These are phyloP conservation scores for Fraxinus dipetala DNA, from an alignment of 305 asterid genomes.

Conservation along the genomic window DNA sequence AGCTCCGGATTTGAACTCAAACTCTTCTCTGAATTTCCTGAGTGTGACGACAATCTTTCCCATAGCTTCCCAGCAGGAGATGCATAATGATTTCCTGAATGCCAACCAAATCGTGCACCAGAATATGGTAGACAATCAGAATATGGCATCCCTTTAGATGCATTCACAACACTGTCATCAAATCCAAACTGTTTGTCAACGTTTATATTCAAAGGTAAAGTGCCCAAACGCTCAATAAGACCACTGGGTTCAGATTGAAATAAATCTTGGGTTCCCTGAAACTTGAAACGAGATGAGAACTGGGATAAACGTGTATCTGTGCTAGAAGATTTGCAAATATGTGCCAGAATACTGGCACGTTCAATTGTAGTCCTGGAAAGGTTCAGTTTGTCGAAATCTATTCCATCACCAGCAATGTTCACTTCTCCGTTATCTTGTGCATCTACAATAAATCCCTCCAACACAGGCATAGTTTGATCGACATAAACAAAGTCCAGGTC, in stretches of 20 bases:
- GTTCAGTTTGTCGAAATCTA: constrained; percentile 47
- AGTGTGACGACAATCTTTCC: constrained; percentile 57
- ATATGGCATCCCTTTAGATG: constrained; percentile 40
- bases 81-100: constrained; percentile 35
- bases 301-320: constrained; percentile 42
- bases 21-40: constrained; percentile 73
- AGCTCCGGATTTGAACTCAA: constrained; percentile 81
- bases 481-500: constrained; percentile 37
- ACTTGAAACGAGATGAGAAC: constrained; percentile 50
- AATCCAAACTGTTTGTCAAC: constrained; percentile 33
- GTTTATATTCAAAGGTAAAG: constrained; percentile 37
- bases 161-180: constrained; percentile 33
- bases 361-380: constrained; percentile 57
- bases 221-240: constrained; percentile 50
- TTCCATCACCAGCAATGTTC: constrained; percentile 40
- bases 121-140: constrained; percentile 51
- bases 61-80: constrained; percentile 82
- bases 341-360: constrained; percentile 80
- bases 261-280: constrained; percentile 38
- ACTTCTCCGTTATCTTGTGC: constrained; percentile 39
- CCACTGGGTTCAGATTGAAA: constrained; percentile 59
- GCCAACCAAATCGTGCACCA: constrained; percentile 45
- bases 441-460: constrained; percentile 66
- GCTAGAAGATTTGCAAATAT: constrained; percentile 78
- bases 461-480: constrained; percentile 61